A percentile compares a stretch with the other conserved stretches of the same genome.
phyloP scores from a whole-genome alignment of 768 basidiomycete genomes.

The Leccinum fibrillosum region DNA sequence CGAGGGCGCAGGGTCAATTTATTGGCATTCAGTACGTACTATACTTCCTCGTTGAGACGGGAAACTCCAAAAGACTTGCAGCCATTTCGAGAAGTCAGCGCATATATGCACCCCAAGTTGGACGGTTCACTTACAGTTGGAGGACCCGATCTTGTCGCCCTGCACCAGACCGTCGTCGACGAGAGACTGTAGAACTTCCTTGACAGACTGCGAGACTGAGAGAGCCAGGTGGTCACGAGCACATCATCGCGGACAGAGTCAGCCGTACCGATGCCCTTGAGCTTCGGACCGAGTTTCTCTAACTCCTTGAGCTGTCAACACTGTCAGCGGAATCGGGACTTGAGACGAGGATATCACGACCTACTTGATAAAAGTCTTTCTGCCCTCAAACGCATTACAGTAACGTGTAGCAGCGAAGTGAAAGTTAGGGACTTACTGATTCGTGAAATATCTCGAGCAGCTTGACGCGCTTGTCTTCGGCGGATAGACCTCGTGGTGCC shows the following conservation, averaged over 20 bases:
- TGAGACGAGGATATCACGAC: background rate
- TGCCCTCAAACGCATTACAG: constrained; percentile 25
- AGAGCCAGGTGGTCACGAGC: background rate
- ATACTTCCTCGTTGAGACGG: constrained; percentile 82
- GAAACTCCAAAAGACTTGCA: constrained; percentile 91
- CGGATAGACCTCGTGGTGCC: constrained; percentile 83
- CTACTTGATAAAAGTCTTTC: constrained; percentile 80
- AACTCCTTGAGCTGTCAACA: constrained; percentile 75
- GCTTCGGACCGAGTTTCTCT: constrained; percentile 83
- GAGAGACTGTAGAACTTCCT: constrained; percentile 85
- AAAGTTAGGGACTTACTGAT: constrained; percentile 44
- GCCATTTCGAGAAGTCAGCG: constrained; percentile 9
- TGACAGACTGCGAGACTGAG: constrained; percentile 84
- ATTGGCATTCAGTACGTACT: constrained; percentile 37
- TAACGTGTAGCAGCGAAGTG: background rate
- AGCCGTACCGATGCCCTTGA: constrained; percentile 82
- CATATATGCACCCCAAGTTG: constrained; percentile 14
- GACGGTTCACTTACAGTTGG: constrained; percentile 70
- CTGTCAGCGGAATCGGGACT: background rate
- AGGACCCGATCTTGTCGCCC: constrained; percentile 90
- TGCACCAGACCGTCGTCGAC: constrained; percentile 86
- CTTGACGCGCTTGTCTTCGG: constrained; percentile 87
- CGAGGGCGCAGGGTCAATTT: background rate
- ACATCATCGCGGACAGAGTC: background rate
- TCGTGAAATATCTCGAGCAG: constrained; percentile 93